Evolutionary conservation across 2,329 filamentous ascomycete genomes (phyloP).

Genomic region (Penicillium sp.): DNA sequence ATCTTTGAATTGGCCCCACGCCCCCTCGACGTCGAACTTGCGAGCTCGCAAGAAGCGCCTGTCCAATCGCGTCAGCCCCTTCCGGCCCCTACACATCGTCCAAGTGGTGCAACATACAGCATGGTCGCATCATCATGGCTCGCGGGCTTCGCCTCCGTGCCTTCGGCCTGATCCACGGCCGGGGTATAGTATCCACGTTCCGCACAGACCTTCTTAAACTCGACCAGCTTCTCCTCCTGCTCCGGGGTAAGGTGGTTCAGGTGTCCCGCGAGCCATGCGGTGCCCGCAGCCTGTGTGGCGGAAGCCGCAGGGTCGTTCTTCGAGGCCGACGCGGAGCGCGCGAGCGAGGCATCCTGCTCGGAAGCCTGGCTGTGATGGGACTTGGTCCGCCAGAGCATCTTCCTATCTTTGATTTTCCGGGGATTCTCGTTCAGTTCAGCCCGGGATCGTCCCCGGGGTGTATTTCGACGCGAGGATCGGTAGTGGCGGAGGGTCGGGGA

Average conservation of each 20-base stretch:
- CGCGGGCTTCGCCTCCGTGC: slow-evolving; percentile 33
- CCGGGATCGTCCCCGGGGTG: slow-evolving; percentile 1
- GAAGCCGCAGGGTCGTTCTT: slow-evolving; percentile 39
- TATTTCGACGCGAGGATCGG: too few species aligned
- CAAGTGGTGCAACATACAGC: slow-evolving; percentile 38
- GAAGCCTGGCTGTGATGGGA: slow-evolving; percentile 29
- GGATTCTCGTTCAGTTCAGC: not conserved
- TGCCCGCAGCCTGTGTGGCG: slow-evolving; percentile 36
- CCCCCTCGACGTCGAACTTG: slow-evolving; percentile 73
- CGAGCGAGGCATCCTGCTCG: slow-evolving; percentile 24
- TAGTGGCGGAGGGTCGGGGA: slow-evolving; percentile 9
- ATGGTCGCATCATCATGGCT: slow-evolving; percentile 50
- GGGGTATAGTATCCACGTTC: slow-evolving; percentile 57
- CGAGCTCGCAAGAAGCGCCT: slow-evolving; percentile 85
- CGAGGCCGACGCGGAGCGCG: slow-evolving; percentile 29
- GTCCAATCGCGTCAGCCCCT: not conserved
- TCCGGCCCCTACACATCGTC: not conserved
- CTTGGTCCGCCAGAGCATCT: slow-evolving; percentile 34
- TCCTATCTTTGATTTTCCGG: slow-evolving; percentile 2
- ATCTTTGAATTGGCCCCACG: slow-evolving; percentile 77
- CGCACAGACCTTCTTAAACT: slow-evolving; percentile 68
- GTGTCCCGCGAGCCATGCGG: slow-evolving; percentile 59
- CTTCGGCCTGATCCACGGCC: slow-evolving; percentile 21
- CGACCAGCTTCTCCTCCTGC: slow-evolving; percentile 64
- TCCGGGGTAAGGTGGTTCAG: slow-evolving; percentile 69